Evolutionary conservation across 352 stramenopile genomes (phyloP), one percentile per base, ranked within the genome.

Genomic region (Phytophthora fragariaefolia): DNA sequence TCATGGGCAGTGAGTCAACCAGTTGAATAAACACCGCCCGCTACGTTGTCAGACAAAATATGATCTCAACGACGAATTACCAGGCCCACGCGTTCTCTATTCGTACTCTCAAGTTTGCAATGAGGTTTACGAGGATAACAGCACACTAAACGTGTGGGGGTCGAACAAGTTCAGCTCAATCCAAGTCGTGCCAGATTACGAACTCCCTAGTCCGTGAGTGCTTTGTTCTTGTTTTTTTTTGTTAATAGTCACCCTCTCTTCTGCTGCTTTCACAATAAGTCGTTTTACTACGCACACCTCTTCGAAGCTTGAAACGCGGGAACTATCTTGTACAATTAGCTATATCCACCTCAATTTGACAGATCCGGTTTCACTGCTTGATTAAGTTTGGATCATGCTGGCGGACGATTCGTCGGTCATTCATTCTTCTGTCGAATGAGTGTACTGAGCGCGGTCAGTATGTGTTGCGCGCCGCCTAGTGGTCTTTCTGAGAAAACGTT

Each of bases 231-330:
- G 30, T 58, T 43, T 17, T 27, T 48, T 18, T 20, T n/a, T n/a
- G n/a, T n/a, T n/a, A n/a, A n/a, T n/a, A n/a, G n/a, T n/a, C n/a
- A n/a, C n/a, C n/a, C n/a, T n/a, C n/a, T n/a, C n/a, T n/a, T n/a
- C n/a, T n/a, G 49, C 47, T 65, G 23, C 36, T 53, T 66, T 22
- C 45, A 52, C 26, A 20, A 6, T 28, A 24, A 30, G 24, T 50
- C 15, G 36, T n/a, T 66, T 51, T 58, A 47, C 57, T 51, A 45
- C 17, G 23, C 30, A n/a, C 27, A 47, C 45, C 51, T 22, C 30
- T 45, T 28, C 42, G 38, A 10, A 23, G 50, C 27, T 7, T 15
- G 26, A 24, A 51, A 26, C 34, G 24, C n/a, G 43, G 10, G 24
- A 10, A 10, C 28, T 47, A 27, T 20, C n/a, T n/a, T n/a, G n/a